These are phyloP conservation scores for Mallotus japonicus DNA, from an alignment of 441 rosid species.

Conservation along the genomic window DNA sequence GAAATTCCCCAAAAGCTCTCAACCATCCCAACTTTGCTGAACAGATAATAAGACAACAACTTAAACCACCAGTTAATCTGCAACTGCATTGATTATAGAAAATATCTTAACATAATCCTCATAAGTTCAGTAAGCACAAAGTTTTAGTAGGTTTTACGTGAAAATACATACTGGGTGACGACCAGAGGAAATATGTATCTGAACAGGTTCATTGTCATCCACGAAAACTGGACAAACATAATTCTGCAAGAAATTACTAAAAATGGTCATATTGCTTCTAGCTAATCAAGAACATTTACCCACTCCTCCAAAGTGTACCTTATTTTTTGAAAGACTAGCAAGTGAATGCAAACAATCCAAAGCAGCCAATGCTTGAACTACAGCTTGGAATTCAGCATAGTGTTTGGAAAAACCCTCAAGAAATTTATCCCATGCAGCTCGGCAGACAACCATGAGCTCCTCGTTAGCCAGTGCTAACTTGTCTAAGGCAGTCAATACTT, in stretches of 20 bases:
- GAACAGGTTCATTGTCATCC: constrained; percentile 64
- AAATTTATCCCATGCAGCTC: constrained; percentile 79
- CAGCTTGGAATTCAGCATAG: constrained; percentile 73
- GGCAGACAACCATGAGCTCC: constrained; percentile 60
- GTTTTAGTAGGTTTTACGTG: constrained; percentile 2
- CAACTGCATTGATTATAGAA: not conserved
- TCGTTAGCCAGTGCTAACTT: constrained; percentile 74
- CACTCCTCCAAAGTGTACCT: constrained; percentile 41
- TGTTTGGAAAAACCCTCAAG: constrained; percentile 57
- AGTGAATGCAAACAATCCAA: constrained; percentile 91
- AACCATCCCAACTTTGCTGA: not conserved
- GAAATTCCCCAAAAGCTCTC: not conserved
- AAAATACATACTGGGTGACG: constrained; percentile 74
- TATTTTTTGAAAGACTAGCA: constrained; percentile 75
- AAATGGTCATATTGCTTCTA: constrained; percentile 22
- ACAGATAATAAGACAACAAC: not conserved
- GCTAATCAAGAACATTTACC: constrained; percentile 12
- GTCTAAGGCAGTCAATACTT: constrained; percentile 67
- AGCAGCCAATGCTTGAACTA: constrained; percentile 76
- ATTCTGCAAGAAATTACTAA: constrained; percentile 47
- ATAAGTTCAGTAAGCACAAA: constrained; percentile 1
- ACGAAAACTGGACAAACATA: constrained; percentile 68
- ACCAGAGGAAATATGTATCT: constrained; percentile 66
- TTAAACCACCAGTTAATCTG: not conserved
- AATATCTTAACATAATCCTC: not conserved